Evolutionary conservation across 345 rosid genomes (phyloP).

Genomic region (Acer campestre): DNA sequence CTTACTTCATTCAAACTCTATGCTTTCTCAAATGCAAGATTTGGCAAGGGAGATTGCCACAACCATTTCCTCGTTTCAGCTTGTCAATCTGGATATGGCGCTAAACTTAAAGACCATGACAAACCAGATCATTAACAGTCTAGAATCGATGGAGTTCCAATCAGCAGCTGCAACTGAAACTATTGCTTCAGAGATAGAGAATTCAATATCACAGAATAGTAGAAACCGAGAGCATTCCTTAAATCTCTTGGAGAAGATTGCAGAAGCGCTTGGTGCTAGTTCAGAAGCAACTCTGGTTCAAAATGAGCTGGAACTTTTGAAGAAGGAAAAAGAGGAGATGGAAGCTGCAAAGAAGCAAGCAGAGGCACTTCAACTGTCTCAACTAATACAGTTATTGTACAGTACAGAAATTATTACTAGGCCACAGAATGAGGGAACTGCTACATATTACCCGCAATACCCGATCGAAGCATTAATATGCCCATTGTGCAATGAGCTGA

Average conservation of each 20-base stretch:
- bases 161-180: slow-evolving; percentile 26
- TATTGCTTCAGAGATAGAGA: slow-evolving; percentile 44
- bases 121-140: slow-evolving; percentile 21
- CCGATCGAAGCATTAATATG: slow-evolving; percentile 42
- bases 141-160: slow-evolving; percentile 40
- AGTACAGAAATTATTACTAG: slow-evolving; percentile 37
- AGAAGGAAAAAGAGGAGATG: slow-evolving; percentile 50
- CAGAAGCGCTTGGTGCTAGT: slow-evolving; percentile 45
- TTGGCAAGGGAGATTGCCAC: slow-evolving; percentile 47
- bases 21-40: slow-evolving; percentile 33
- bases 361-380: slow-evolving; percentile 51
- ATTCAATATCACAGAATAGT: slow-evolving; percentile 24
- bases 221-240: slow-evolving; percentile 34
- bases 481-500: slow-evolving; percentile 46
- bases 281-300: slow-evolving; percentile 32
- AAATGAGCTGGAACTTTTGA: slow-evolving; percentile 43
- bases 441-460: slow-evolving; percentile 23
- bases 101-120: slow-evolving; percentile 36
- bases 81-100: slow-evolving; percentile 42
- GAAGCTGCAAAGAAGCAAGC: slow-evolving; percentile 55
- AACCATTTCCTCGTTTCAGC: slow-evolving; percentile 45
- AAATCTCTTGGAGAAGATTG: slow-evolving; percentile 44
- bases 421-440: slow-evolving; percentile 28
- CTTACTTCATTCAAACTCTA: slow-evolving; percentile 34
- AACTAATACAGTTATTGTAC: slow-evolving; percentile 42